These are phyloP conservation scores for Ceratobasidium sp. DNA, from an alignment of 1,284 basidiomycete species.

Conservation along the genomic window DNA sequence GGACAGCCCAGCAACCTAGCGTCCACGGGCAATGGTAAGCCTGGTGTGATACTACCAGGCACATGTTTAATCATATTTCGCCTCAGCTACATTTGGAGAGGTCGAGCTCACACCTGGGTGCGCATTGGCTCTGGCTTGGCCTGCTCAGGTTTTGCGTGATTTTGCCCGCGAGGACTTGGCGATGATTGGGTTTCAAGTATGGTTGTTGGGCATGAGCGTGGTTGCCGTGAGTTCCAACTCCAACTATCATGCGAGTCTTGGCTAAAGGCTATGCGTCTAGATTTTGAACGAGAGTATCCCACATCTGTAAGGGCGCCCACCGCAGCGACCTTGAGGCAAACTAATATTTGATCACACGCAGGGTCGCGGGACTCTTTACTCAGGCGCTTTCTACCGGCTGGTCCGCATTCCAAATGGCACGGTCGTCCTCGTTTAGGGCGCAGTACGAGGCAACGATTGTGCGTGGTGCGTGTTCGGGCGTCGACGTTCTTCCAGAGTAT, in stretches of 20 bases:
- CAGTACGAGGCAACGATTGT: slow-evolving; percentile 68
- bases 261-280: neutral
- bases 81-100: slow-evolving; percentile 10
- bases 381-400: slow-evolving; percentile 76
- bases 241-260: neutral
- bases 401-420: slow-evolving; percentile 71
- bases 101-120: slow-evolving; percentile 31
- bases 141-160: slow-evolving; percentile 55
- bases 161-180: slow-evolving; percentile 80
- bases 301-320: slow-evolving; percentile 9
- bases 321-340: neutral
- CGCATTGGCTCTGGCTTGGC: slow-evolving; percentile 30
- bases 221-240: slow-evolving; percentile 62
- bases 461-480: slow-evolving; percentile 67
- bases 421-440: slow-evolving; percentile 66
- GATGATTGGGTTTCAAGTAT: slow-evolving; percentile 80
- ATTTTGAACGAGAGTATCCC: slow-evolving; percentile 42
- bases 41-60: neutral
- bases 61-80: neutral
- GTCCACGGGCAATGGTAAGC: neutral
- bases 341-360: neutral
- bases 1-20: neutral
- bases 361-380: slow-evolving; percentile 69
- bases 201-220: slow-evolving; percentile 81
- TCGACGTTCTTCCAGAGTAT: slow-evolving; percentile 59